Evolutionary conservation across 805 yeast species (phyloP), one percentile per base, ranked within the genome.

Genomic region (Candida awuae): DNA sequence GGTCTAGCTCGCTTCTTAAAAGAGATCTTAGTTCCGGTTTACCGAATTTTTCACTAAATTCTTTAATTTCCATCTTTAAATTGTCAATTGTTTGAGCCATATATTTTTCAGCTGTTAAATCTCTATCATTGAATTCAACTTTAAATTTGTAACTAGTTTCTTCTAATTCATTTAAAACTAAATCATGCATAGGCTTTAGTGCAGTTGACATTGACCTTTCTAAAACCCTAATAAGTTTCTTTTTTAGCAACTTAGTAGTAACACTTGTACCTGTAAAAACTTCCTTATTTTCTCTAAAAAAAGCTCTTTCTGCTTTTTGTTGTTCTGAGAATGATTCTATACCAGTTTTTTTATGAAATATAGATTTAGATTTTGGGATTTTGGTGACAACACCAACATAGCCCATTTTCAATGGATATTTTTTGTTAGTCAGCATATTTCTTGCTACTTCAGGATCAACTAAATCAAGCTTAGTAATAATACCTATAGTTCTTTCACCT

Each of bases 331-430:
- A 77, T 1, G 87, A 75, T 52, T 77, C 80, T 30, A 73, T 70
- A 1, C 82, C 76, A 2, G 74, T 59, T 41, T 65, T 65, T 45
- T 80, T 66, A 41, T 73, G 58, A 59, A 79, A 79, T 12, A 82
- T 53, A 0, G 73, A 61, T 12, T 57, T 53, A 8, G 50, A 39
- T 33, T 40, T 43, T 54, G 64, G 95, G 0, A 84, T 72, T 48
- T 77, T 83, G 2, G 97, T 84, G 15, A 94, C 81, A n/a, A 94
- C 97, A 41, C 99, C 99, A 16, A 92, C 97, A 56, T 92, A 92
- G 0, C 99, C 99, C 95, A 92, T 84, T 51, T 73, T 78, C 44
- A 92, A 66, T 0, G 98, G 97, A 53, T 94, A 94, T 52, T 80
- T 84, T 47, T 71, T 77, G 60, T 90, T 90, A 21, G 73, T 70